Conservation (phyloP, 1,284 basidiomycete species). For the Hemileia vastatrix region DNA sequence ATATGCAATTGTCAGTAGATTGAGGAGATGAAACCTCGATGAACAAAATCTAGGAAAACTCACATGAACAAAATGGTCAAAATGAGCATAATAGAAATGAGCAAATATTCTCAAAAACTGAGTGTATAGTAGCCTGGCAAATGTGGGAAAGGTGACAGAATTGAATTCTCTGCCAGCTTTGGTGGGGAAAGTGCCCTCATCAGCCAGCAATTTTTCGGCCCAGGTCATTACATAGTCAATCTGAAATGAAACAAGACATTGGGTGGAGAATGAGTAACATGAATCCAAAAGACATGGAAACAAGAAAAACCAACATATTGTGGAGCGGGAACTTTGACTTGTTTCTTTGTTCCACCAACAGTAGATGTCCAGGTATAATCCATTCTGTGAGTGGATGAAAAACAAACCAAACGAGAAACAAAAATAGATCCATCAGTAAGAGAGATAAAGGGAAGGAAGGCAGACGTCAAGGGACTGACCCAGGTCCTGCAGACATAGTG, state of each 20-base stretch:
- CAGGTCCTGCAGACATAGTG: constrained; percentile 82
- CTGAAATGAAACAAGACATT: no score
- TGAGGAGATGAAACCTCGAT: neutral
- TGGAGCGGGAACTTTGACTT: constrained; percentile 83
- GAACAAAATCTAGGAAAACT: neutral
- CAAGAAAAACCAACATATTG: constrained; percentile 57
- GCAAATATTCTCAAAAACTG: constrained; percentile 23
- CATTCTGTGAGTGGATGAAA: constrained; percentile 52
- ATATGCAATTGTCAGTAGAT: neutral
- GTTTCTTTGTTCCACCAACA: constrained; percentile 66
- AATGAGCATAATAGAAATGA: constrained; percentile 23
- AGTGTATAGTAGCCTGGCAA: constrained; percentile 16
- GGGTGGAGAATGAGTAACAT: no score
- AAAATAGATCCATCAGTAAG: neutral
- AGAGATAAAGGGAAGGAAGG: constrained; percentile 1
- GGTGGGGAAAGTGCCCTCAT: constrained; percentile 87
- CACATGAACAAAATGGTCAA: constrained; percentile 22
- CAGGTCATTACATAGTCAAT: constrained; percentile 99
- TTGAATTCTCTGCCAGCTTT: constrained; percentile 61
- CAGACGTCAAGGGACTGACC: constrained; percentile 52
- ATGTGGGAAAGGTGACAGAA: constrained; percentile 19
- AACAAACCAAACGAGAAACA: constrained; percentile 7
- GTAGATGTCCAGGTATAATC: constrained; percentile 95
- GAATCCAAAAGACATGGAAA: neutral
- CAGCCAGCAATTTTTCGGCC: constrained; percentile 87